phyloP scores from a whole-genome alignment of 495 filamentous ascomycete species.

The Trichoderma orchidacearum region DNA sequence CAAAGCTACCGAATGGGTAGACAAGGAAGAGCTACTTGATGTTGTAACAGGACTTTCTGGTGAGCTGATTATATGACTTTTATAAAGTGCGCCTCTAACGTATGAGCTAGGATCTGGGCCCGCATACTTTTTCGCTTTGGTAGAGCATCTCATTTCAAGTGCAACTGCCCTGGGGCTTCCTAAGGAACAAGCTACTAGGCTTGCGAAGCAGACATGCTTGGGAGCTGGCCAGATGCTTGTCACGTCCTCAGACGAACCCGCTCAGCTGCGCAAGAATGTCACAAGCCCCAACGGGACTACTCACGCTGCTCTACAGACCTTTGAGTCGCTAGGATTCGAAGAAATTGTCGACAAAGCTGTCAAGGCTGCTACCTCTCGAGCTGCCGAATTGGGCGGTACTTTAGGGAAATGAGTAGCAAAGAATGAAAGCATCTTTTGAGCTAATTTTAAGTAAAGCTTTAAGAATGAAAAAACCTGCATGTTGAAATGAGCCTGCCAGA shows the following conservation, averaged over 20 bases:
- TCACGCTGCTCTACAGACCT: constrained; percentile 17
- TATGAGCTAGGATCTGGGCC: constrained; percentile 16
- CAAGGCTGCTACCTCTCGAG: constrained; percentile 13
- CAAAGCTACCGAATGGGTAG: constrained; percentile 18
- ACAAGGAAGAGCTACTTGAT: constrained; percentile 20
- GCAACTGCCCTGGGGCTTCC: constrained; percentile 15
- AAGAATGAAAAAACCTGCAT: neutral
- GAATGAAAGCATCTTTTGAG: neutral
- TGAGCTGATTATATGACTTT: constrained; percentile 5
- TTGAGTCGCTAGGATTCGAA: constrained; percentile 17
- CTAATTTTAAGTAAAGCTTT: neutral
- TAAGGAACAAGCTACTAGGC: constrained; percentile 16
- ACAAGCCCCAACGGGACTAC: constrained; percentile 22
- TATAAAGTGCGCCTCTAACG: neutral
- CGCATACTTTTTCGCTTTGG: constrained; percentile 22
- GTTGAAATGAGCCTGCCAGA: too few relatives aligned
- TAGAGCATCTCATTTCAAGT: constrained; percentile 19
- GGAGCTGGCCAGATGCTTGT: constrained; percentile 20
- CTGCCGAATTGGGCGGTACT: constrained; percentile 15
- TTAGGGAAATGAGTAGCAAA: neutral
- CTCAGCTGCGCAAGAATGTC: constrained; percentile 19
- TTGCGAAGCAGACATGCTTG: constrained; percentile 20
- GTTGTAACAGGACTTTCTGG: constrained; percentile 23
- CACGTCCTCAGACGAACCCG: constrained; percentile 15
- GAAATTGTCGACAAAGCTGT: constrained; percentile 16